Evolutionary conservation across 2,329 filamentous ascomycete species (phyloP), one percentile per base, ranked within the genome.

Genomic region (Botrytis hyacinthi): DNA sequence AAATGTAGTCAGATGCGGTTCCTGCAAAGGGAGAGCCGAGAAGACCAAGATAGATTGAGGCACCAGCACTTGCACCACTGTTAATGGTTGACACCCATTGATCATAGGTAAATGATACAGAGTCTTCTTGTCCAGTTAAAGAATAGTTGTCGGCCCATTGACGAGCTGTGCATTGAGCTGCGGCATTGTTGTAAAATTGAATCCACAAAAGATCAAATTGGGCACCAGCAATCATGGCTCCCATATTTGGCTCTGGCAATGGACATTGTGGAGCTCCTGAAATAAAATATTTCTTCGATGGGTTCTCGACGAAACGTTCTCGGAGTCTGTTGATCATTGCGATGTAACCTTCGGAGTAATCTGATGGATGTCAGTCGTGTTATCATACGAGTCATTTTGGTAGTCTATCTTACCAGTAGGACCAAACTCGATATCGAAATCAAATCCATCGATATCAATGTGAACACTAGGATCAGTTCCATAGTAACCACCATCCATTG

Each of bases 401-500:
- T 4, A 12, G 10, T 22, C 22, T 61, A 40, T 42, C 73, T 57
- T 76, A 78, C 77, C 75, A 70, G 74, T 57, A n/a, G 76, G 63
- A 57, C 70, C 4, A 26, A 73, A 42, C 65, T 81, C 80, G 42
- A 81, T 81, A 75, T 81, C 80, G 69, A 81, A 80, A 73, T 81
- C 80, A 67, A 81, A 81, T 14, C 80, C 80, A 74, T 81, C 80
- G 71, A 81, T 76, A 54, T 80, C 76, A 62, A 80, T 76, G 9
- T 70, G 76, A 29, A 74, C 67, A 26, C 73, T 66, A 6, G 62
- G n/a, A 29, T 73, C 71, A 8, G 54, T 59, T 54, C 75, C 73
- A 37, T 51, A 70, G 8, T 48, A 70, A 22, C 78, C 76, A 60
- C 74, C 73, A 65, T 80, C 79, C 32, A 81, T 72, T 48, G 80